Evolutionary conservation across 345 rosid genomes (phyloP), one percentile per base, ranked within the genome.

Genomic region (Rhodamnia rubescens): DNA sequence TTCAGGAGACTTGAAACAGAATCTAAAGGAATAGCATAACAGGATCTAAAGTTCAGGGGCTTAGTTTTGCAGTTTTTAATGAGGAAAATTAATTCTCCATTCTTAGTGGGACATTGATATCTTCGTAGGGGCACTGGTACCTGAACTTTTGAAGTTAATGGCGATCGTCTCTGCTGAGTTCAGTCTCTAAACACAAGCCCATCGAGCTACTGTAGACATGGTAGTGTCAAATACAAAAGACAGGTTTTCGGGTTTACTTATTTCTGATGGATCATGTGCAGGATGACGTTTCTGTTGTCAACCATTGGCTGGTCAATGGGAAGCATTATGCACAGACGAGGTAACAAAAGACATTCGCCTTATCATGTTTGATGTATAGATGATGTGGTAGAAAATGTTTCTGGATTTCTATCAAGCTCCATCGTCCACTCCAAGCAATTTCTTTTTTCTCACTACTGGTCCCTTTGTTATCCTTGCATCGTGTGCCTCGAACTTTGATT

Each of bases 261-360:
- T 15, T 7, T 64, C 22, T 42, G 40, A 52, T 82, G 84, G 54
- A 82, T 49, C 27, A 53, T n/a, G 3, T 81, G 78, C 89, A 94
- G 98, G 97, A 97, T 56, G 89, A 94, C 86, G 98, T 95, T 86
- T 91, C 94, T 5, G 84, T 94, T 83, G 92, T 89, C 32, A 88
- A 93, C 84, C 98, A 94, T 64, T 95, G 99, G 98, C 93, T 95
- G 53, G 87, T 94, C 81, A 93, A 95, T 59, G 98, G 99, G 82
- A 97, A 92, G 86, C 98, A 95, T 85, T 95, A 97, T 84, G 90
- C 99, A 12, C 88, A 92, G 57, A 95, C 99, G 32, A 95, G 98
- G 98, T 94, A 84, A 27, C 0, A 7, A 52, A 56, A 53, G 61
- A 6, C 27, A 0, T 15, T 21, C 12, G 14, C 14, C 4, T 42